Base-by-base conservation (phyloP, 768 basidiomycete genomes). In the Mycena sanguinolenta region DNA sequence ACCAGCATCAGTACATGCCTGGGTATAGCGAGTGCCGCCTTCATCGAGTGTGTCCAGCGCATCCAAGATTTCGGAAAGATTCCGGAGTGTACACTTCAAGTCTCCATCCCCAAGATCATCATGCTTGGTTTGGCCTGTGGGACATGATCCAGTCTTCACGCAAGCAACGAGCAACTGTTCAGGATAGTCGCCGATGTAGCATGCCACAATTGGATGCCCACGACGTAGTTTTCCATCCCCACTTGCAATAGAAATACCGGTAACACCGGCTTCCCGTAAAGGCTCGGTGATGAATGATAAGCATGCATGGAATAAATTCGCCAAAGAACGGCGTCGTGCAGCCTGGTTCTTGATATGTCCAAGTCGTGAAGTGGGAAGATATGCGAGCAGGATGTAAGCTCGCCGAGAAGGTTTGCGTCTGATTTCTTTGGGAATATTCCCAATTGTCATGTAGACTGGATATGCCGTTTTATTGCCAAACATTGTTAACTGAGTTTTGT, bases 381-480 rank as follows among this genome's bases (percentile, higher is more conserved):
- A 86, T n/a, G n/a, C n/a, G n/a, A n/a, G n/a, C n/a, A n/a, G n/a
- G n/a, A n/a, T 68, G 1, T 79, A 75, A 0, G 76, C 84, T 10
- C 77, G 80, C 10, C 65, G 63, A 0, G 79, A 82, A 0, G 84
- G 83, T 63, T 85, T 78, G 1, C 81, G 74, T 1, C 79, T 79
- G 19, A 85, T 79, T 0, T 79, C 73, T 63, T 86, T 87, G 0
- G 80, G 77, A 6, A 88, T 76, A 63, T 87, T 87, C 0, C 85
- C 86, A 63, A 87, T 82, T 1, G 86, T 84, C 21, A 87, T 58
- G 67, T 88, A 88, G 0, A 88, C 79, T 0, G 86, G 87, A 73
- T n/a, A n/a, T n/a, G 14, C 36, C 36, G 14, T 38, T 38, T 38
- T 7, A 38, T 38, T 38, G 36, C n/a, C n/a, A n/a, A n/a, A n/a